These are phyloP conservation scores for Neoboletus brunneissimus DNA, from an alignment of 768 basidiomycete species.

Conservation along the genomic window DNA sequence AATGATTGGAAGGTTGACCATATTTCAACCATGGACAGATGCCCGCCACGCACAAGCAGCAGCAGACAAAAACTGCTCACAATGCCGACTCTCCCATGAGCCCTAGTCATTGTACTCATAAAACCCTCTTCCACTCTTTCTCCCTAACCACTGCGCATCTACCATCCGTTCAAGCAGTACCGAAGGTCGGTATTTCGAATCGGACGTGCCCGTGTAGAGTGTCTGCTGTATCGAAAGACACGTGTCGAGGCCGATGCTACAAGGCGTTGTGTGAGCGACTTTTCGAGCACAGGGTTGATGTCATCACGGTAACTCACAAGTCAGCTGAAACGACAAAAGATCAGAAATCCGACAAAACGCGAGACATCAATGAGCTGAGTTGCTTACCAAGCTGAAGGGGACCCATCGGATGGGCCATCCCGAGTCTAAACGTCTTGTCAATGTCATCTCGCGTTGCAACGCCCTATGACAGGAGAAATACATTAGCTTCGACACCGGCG, in stretches of 20 bases:
- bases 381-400: conserved; percentile 76
- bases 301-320: conserved; percentile 23
- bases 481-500: neutral
- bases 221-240: conserved; percentile 93
- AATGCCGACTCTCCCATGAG: neutral
- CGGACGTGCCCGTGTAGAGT: conserved; percentile 82
- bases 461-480: conserved; percentile 48
- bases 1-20: neutral
- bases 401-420: conserved; percentile 96
- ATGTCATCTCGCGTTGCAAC: conserved; percentile 93
- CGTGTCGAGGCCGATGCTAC: conserved; percentile 94
- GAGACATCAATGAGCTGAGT: neutral
- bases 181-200: conserved; percentile 93
- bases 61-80: neutral
- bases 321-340: conserved; percentile 21
- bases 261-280: neutral
- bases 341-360: conserved; percentile 1
- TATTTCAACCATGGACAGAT: neutral
- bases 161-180: conserved; percentile 94
- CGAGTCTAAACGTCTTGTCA: conserved; percentile 88
- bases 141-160: conserved; percentile 90
- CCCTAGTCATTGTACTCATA: conserved; percentile 68
- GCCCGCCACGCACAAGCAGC: neutral
- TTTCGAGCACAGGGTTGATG: no score
- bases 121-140: conserved; percentile 92